Conservation (phyloP, 768 basidiomycete species). For the Boletus patriciae region DNA sequence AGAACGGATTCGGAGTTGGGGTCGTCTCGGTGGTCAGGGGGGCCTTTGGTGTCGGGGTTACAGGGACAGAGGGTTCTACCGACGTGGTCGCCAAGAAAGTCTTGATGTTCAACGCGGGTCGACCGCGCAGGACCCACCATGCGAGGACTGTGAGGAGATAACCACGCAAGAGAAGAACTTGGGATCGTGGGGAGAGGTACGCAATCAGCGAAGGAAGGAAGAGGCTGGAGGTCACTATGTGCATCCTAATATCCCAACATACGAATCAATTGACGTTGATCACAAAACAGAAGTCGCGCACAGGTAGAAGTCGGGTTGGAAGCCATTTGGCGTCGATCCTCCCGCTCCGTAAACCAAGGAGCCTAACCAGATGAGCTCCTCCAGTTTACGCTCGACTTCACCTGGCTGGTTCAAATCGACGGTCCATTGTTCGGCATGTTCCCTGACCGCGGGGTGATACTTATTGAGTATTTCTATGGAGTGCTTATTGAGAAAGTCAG, state of each 20-base stretch:
- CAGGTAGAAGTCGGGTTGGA: constrained; percentile 48
- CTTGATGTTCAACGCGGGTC: constrained; percentile 32
- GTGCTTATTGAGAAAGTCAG: constrained; percentile 17
- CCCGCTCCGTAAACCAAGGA: constrained; percentile 56
- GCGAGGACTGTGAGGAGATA: constrained; percentile 26
- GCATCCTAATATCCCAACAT: constrained; percentile 20
- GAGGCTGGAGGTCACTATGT: constrained; percentile 31
- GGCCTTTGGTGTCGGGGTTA: background rate
- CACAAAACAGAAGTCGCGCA: constrained; percentile 23
- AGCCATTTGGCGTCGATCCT: constrained; percentile 55
- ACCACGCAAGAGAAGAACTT: constrained; percentile 31
- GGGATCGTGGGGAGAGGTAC: constrained; percentile 13
- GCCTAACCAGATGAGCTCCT: constrained; percentile 60
- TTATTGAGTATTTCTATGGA: constrained; percentile 11
- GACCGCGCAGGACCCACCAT: constrained; percentile 34
- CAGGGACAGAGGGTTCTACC: constrained; percentile 12
- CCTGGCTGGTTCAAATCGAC: constrained; percentile 35
- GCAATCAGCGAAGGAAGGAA: constrained; percentile 30
- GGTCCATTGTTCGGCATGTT: constrained; percentile 43
- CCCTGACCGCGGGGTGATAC: background rate
- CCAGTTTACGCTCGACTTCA: constrained; percentile 54
- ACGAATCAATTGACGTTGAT: background rate
- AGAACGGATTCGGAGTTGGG: constrained; percentile 39
- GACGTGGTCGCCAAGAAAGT: constrained; percentile 32
- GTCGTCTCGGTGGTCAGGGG: constrained; percentile 15